Percentiles rank a stretch among this genome's conserved stretches.
phyloP scores from a whole-genome alignment of 2,329 filamentous ascomycete genomes.

The Mycosphaerelloides madeirae region DNA sequence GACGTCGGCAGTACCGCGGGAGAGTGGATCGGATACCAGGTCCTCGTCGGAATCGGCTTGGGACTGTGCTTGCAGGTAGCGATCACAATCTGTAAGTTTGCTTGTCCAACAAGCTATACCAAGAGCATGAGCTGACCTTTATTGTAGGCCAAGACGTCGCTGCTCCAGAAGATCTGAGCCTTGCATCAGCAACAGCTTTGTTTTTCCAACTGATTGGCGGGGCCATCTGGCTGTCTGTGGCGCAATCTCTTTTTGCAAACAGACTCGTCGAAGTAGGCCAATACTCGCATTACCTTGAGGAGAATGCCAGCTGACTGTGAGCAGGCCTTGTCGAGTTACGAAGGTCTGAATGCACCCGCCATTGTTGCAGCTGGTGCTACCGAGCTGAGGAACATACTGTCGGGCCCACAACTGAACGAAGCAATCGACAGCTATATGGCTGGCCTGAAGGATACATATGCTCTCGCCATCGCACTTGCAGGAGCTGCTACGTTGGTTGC shows the following conservation, averaged over 20 bases:
- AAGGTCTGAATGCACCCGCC: conserved; percentile 33
- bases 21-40: conserved; percentile 48
- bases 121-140: conserved; percentile 28
- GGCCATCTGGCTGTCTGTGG: conserved; percentile 39
- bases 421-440: conserved; percentile 41
- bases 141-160: conserved; percentile 37
- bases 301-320: conserved; percentile 33
- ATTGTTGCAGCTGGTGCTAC: conserved; percentile 51
- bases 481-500: conserved; percentile 3
- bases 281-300: conserved; percentile 2
- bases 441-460: conserved; percentile 26
- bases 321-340: conserved; percentile 8
- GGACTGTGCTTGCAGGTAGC: conserved; percentile 37
- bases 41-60: conserved; percentile 41
- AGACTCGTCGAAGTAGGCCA: conserved; percentile 34
- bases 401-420: conserved; percentile 33
- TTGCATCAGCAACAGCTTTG: conserved; percentile 36
- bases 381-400: conserved; percentile 53
- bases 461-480: conserved; percentile 17
- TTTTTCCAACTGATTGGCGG: conserved; percentile 42
- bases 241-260: conserved; percentile 41
- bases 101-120: too few species aligned
- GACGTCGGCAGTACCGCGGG: conserved; percentile 33
- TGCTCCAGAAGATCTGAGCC: conserved; percentile 32
- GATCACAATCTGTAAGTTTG: background rate